A percentile compares a stretch with the other conserved stretches of the same genome.
These are phyloP conservation scores for Termitomyces sp. DNA, from an alignment of 768 basidiomycete species.

Conservation along the genomic window DNA sequence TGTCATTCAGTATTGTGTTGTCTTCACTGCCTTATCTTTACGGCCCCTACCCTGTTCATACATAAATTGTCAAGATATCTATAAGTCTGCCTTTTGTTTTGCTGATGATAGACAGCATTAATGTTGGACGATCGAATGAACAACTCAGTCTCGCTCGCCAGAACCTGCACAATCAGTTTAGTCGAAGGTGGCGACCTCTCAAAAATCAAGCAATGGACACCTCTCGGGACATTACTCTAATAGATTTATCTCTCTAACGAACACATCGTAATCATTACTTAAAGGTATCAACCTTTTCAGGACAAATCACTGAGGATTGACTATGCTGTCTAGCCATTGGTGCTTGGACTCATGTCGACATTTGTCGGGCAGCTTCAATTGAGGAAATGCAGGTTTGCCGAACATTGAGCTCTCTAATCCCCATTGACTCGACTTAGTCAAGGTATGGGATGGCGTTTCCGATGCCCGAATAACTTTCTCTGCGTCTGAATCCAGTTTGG, in stretches of 20 bases:
- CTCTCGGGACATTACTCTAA: slow-evolving; percentile 58
- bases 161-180: slow-evolving; percentile 58
- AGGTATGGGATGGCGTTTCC: slow-evolving; percentile 93
- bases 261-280: slow-evolving; percentile 62
- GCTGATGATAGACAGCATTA: no score
- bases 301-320: slow-evolving; percentile 4
- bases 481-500: slow-evolving; percentile 40
- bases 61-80: no score
- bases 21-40: no score
- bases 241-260: slow-evolving; percentile 83
- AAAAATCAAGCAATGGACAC: slow-evolving; percentile 63
- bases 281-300: slow-evolving; percentile 37
- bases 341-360: slow-evolving; percentile 77
- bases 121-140: no score
- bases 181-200: slow-evolving; percentile 79
- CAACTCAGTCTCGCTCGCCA: slow-evolving; percentile 40
- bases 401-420: not conserved
- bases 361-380: slow-evolving; percentile 60
- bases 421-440: not conserved
- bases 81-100: no score
- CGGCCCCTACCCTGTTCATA: no score
- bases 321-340: slow-evolving; percentile 54
- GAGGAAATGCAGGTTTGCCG: slow-evolving; percentile 75
- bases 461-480: slow-evolving; percentile 73
- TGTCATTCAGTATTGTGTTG: no score